Evolutionary conservation across 2,329 filamentous ascomycete genomes (phyloP).

Genomic region (Verruconis gallopava): DNA sequence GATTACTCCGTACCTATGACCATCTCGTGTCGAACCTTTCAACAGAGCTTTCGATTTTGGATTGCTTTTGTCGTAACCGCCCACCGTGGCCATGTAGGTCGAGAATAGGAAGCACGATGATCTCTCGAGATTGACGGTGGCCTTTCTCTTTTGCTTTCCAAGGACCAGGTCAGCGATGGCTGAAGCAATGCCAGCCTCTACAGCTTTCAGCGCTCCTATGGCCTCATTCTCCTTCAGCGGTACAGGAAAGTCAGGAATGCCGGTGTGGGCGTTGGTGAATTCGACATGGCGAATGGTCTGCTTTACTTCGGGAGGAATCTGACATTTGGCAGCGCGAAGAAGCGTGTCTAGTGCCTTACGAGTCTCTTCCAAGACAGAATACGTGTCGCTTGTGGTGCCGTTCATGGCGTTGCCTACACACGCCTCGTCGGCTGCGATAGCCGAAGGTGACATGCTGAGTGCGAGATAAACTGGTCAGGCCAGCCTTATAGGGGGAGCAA

Average conservation of each 20-base stretch:
- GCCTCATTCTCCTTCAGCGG: conserved; percentile 42
- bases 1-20: neutral
- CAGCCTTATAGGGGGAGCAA: no score
- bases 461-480: no score
- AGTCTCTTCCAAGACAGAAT: conserved; percentile 23
- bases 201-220: conserved; percentile 42
- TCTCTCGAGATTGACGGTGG: conserved; percentile 41
- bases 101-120: conserved; percentile 45
- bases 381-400: conserved; percentile 12
- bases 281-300: conserved; percentile 18
- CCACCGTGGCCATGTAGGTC: conserved; percentile 43
- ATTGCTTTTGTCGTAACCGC: conserved; percentile 32
- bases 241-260: conserved; percentile 27
- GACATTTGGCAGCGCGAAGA: conserved; percentile 19
- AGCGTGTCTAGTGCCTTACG: conserved; percentile 21
- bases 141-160: conserved; percentile 28
- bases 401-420: no score
- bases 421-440: no score
- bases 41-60: conserved; percentile 34
- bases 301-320: conserved; percentile 23
- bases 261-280: conserved; percentile 25
- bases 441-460: no score
- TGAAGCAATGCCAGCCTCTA: conserved; percentile 48
- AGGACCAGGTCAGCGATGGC: conserved; percentile 44
- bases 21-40: no score